Evolutionary conservation across 2,329 filamentous ascomycete species (phyloP).

Genomic region (Beauveria australis): DNA sequence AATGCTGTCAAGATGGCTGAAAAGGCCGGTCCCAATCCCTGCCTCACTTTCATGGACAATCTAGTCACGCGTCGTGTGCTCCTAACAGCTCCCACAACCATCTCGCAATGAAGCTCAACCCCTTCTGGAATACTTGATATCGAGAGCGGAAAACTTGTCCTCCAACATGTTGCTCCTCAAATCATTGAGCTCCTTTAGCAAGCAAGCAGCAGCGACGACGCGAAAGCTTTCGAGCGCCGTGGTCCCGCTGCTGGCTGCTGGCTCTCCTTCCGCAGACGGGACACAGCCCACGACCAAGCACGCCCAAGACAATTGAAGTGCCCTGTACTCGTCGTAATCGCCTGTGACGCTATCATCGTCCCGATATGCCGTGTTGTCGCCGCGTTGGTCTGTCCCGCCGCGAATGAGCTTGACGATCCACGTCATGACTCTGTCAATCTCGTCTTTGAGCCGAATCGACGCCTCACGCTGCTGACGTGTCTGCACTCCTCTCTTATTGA

Average conservation of each 20-base stretch:
- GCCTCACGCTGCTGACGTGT: conserved; percentile 42
- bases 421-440: conserved; percentile 37
- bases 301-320: conserved; percentile 27
- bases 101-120: no score
- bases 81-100: no score
- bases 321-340: conserved; percentile 10
- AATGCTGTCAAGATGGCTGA: no score
- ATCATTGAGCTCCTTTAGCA: neutral
- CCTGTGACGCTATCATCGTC: neutral
- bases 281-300: conserved; percentile 24
- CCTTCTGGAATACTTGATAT: neutral
- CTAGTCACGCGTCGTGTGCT: no score
- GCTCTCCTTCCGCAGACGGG: neutral
- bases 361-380: neutral
- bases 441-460: conserved; percentile 43
- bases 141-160: neutral
- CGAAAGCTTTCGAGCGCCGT: conserved; percentile 27
- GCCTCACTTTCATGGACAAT: no score
- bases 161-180: neutral
- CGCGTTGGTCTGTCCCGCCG: neutral
- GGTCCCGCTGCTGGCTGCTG: conserved; percentile 11
- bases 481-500: conserved; percentile 41
- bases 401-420: conserved; percentile 30
- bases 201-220: conserved; percentile 24
- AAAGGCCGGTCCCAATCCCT: no score